These are phyloP conservation scores for Aspergillus asperescens DNA, from an alignment of 495 filamentous ascomycete species.

Conservation along the genomic window DNA sequence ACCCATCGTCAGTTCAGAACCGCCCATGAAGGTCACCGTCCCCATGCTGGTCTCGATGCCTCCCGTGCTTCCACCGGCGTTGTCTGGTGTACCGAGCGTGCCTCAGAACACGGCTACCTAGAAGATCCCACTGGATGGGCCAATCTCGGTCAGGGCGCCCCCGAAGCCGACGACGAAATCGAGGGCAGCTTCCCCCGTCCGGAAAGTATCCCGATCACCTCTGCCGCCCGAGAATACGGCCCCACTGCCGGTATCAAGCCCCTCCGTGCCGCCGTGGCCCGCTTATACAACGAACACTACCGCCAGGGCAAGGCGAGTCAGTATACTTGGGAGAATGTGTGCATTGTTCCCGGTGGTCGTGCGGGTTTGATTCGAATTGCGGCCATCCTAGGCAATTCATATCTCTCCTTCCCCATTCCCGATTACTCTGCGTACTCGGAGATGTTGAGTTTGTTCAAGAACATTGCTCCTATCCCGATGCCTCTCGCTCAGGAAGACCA, in stretches of 20 bases:
- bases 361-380: conserved; percentile 92
- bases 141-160: conserved; percentile 91
- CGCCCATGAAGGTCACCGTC: conserved; percentile 81
- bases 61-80: conserved; percentile 77
- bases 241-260: conserved; percentile 92
- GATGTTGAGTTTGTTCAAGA: conserved; percentile 90
- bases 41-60: conserved; percentile 85
- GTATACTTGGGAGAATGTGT: conserved; percentile 99
- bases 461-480: conserved; percentile 86
- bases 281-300: conserved; percentile 89
- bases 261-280: conserved; percentile 81
- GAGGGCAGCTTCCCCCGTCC: conserved; percentile 86
- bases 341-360: conserved; percentile 89
- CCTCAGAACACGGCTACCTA: conserved; percentile 70
- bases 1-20: conserved; percentile 80
- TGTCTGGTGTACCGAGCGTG: conserved; percentile 81
- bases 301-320: conserved; percentile 80
- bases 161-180: conserved; percentile 91
- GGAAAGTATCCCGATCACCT: conserved; percentile 68
- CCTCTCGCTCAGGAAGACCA: conserved; percentile 76
- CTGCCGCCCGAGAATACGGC: conserved; percentile 79
- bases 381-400: conserved; percentile 87
- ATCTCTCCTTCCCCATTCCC: conserved; percentile 81
- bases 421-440: conserved; percentile 86
- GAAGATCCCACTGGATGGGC: conserved; percentile 83